Evolutionary conservation across 805 yeast genomes (phyloP).

Genomic region (Schizosaccharomyces cryophilus): DNA sequence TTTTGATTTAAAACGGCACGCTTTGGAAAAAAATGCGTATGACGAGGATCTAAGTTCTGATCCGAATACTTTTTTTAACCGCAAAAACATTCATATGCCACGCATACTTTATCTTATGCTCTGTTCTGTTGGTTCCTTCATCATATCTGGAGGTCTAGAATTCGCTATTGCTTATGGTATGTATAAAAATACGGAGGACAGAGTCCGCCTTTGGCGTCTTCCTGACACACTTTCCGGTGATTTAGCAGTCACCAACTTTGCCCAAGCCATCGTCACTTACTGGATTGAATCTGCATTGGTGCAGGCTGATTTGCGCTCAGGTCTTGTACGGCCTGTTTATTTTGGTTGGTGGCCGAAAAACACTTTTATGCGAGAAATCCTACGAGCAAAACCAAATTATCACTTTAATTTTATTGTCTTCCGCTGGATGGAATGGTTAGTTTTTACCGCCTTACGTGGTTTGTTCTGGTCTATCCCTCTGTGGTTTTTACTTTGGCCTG

Average conservation of each 20-base stretch:
- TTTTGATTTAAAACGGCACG: background rate
- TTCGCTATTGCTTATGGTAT: constrained; percentile 2
- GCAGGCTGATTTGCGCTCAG: background rate
- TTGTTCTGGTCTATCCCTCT: constrained; percentile 1
- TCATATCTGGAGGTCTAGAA: background rate
- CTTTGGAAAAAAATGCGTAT: background rate
- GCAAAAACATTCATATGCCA: background rate
- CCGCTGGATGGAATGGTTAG: background rate
- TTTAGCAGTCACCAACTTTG: background rate
- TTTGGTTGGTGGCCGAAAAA: background rate
- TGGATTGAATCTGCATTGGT: background rate
- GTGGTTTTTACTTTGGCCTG: constrained; percentile 1
- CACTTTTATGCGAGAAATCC: background rate
- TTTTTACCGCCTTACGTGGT: background rate
- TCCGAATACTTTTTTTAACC: background rate
- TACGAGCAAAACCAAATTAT: background rate
- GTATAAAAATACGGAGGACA: background rate
- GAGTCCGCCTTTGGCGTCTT: constrained; percentile 2
- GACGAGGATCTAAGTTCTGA: background rate
- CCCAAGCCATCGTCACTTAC: background rate
- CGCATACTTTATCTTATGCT: background rate
- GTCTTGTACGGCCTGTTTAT: background rate
- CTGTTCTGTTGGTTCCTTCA: background rate
- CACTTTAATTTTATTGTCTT: background rate
- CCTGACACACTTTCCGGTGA: constrained; percentile 2